These are phyloP conservation scores for Saprolegnia diclina DNA, from an alignment of 352 stramenopile species.

Conservation along the genomic window DNA sequence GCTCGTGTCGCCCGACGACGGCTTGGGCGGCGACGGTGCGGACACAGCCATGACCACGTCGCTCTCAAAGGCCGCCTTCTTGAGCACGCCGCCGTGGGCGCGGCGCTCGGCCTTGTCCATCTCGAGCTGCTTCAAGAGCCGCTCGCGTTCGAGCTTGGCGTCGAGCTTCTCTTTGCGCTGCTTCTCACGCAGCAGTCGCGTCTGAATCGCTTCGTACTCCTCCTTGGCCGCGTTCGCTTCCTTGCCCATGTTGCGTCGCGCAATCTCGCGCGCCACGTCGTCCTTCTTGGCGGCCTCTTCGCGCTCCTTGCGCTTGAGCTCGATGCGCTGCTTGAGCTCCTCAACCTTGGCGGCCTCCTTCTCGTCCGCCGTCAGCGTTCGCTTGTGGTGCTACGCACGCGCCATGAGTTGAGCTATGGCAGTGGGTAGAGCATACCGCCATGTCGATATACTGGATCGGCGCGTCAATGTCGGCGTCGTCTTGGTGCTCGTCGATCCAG, in stretches of 20 bases:
- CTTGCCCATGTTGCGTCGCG: constrained; percentile 64
- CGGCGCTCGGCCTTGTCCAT: constrained; percentile 88
- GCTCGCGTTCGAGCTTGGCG: constrained; percentile 83
- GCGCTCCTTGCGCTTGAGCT: constrained; percentile 65
- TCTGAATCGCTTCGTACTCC: constrained; percentile 77
- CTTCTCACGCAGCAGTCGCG: constrained; percentile 70
- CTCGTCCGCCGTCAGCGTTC: constrained; percentile 77
- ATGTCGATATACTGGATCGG: constrained; percentile 83
- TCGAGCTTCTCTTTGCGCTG: constrained; percentile 87
- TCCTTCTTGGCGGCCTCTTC: constrained; percentile 76
- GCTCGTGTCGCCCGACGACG: background rate
- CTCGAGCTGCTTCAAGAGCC: constrained; percentile 82
- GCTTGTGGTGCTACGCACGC: constrained; percentile 30
- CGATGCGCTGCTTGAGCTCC: constrained; percentile 74
- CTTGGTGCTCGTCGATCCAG: constrained; percentile 85
- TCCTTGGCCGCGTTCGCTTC: constrained; percentile 69
- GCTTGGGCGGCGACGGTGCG: constrained; percentile 11
- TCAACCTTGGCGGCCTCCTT: constrained; percentile 83
- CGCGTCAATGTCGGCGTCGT: constrained; percentile 85
- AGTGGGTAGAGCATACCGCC: constrained; percentile 28
- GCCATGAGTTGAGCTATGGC: background rate
- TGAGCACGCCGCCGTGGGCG: constrained; percentile 72
- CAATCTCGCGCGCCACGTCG: constrained; percentile 63
- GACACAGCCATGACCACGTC: background rate
- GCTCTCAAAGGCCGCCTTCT: constrained; percentile 16